These are phyloP conservation scores for Chrysoporthe cubensis DNA, from an alignment of 2,329 filamentous ascomycete species.

Conservation along the genomic window DNA sequence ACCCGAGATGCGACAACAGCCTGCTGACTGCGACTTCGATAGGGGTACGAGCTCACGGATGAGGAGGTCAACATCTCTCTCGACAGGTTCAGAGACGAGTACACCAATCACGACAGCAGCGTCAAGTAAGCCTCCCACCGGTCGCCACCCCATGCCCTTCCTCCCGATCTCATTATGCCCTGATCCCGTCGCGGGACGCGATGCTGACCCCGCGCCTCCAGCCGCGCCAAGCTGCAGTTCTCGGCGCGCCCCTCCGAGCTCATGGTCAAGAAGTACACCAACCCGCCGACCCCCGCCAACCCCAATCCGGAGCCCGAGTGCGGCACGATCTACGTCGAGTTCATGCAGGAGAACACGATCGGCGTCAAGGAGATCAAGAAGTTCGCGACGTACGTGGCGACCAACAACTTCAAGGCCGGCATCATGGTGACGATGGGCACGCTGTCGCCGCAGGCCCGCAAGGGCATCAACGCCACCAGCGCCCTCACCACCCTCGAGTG, in stretches of 20 bases:
- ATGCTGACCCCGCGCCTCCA: conserved; percentile 43
- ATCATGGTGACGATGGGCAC: conserved; percentile 85
- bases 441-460: conserved; percentile 85
- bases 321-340: conserved; percentile 92
- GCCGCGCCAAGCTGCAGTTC: conserved; percentile 84
- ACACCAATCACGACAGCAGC: conserved; percentile 71
- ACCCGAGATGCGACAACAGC: neutral
- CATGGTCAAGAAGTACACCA: conserved; percentile 85
- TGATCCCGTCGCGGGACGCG: neutral
- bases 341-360: conserved; percentile 75
- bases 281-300: conserved; percentile 68
- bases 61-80: conserved; percentile 87
- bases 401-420: conserved; percentile 83
- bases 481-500: conserved; percentile 84
- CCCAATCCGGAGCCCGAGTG: conserved; percentile 74
- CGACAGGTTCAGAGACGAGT: conserved; percentile 76
- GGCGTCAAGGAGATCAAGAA: conserved; percentile 91
- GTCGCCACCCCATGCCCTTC: neutral
- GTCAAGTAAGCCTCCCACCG: conserved; percentile 65
- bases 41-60: conserved; percentile 93
- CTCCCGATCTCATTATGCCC: neutral
- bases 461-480: conserved; percentile 78
- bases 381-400: conserved; percentile 81
- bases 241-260: conserved; percentile 80
- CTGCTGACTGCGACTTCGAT: conserved; percentile 28